Percentiles rank a stretch among this genome's conserved stretches.
Conservation (phyloP, 106 monocot genomes). For the Hemerocallis citrina region DNA sequence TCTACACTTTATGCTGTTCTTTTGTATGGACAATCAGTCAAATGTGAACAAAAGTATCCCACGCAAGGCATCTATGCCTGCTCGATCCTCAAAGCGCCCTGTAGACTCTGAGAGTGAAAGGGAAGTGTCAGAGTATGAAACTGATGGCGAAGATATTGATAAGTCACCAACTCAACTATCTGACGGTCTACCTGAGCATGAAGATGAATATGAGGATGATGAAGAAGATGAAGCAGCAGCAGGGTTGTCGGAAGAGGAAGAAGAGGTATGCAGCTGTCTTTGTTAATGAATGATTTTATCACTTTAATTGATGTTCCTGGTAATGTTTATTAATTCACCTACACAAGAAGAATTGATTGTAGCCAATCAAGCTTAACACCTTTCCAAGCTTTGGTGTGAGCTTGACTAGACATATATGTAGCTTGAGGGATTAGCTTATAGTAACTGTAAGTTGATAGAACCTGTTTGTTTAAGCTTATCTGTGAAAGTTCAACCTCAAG, state of each 20-base stretch:
- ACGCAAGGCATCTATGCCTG: slow-evolving; percentile 35
- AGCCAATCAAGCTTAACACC: too few relatives aligned
- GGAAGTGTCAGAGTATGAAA: slow-evolving; percentile 98
- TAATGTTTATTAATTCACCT: not conserved
- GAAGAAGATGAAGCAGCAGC: slow-evolving; percentile 49
- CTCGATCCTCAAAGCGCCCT: slow-evolving; percentile 33
- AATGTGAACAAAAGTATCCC: slow-evolving; percentile 30
- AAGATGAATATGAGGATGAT: slow-evolving; percentile 79
- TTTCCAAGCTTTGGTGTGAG: too few relatives aligned
- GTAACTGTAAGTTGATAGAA: too few relatives aligned
- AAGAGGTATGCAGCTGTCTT: too few relatives aligned
- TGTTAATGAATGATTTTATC: too few relatives aligned
- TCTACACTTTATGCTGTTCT: not conserved
- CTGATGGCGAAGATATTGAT: slow-evolving; percentile 71
- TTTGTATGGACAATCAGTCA: slow-evolving; percentile 22
- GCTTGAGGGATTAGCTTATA: too few relatives aligned
- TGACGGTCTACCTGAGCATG: slow-evolving; percentile 40
- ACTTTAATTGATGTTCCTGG: not conserved
- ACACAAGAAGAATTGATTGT: too few relatives aligned
- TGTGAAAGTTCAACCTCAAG: too few relatives aligned
- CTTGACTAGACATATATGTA: too few relatives aligned
- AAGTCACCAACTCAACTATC: slow-evolving; percentile 25
- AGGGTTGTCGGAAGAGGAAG: slow-evolving; percentile 58
- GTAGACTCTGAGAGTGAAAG: slow-evolving; percentile 63
- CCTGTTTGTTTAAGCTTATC: too few relatives aligned